Conservation (phyloP, 202 grass and related monocot species). For the Eragrostis tef region DNA sequence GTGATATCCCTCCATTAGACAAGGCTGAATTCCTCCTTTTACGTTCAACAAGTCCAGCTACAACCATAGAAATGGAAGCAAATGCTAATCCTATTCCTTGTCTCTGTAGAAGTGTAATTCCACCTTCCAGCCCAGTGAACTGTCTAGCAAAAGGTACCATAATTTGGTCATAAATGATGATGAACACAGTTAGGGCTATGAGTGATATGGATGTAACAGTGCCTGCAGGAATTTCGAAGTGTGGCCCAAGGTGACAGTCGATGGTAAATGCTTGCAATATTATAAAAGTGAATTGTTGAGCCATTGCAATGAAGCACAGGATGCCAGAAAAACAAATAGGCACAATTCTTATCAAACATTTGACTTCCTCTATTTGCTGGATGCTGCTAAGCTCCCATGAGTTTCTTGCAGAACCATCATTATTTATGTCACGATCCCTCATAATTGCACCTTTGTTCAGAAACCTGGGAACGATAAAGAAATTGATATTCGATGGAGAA, state of each 20-base stretch:
- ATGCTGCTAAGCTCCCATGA: slow-evolving; percentile 69
- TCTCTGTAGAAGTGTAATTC: slow-evolving; percentile 79
- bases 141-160: slow-evolving; percentile 60
- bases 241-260: slow-evolving; percentile 63
- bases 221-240: slow-evolving; percentile 65
- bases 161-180: slow-evolving; percentile 66
- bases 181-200: slow-evolving; percentile 56
- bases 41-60: slow-evolving; percentile 60
- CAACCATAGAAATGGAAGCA: slow-evolving; percentile 62
- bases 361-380: slow-evolving; percentile 75
- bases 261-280: slow-evolving; percentile 63
- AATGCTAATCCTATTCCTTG: slow-evolving; percentile 62
- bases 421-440: slow-evolving; percentile 55
- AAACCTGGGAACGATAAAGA: slow-evolving; percentile 53
- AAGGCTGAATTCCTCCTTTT: slow-evolving; percentile 61
- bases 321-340: slow-evolving; percentile 69
- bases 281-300: slow-evolving; percentile 67
- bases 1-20: slow-evolving; percentile 59
- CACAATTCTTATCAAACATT: slow-evolving; percentile 79
- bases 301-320: slow-evolving; percentile 56
- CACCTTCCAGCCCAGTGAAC: slow-evolving; percentile 59
- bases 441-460: slow-evolving; percentile 75
- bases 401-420: slow-evolving; percentile 57
- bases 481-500: slow-evolving; percentile 24
- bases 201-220: slow-evolving; percentile 57